Evolutionary conservation across 192 early-diverging fungal species (phyloP).

Genomic region (Coemansia sp.): DNA sequence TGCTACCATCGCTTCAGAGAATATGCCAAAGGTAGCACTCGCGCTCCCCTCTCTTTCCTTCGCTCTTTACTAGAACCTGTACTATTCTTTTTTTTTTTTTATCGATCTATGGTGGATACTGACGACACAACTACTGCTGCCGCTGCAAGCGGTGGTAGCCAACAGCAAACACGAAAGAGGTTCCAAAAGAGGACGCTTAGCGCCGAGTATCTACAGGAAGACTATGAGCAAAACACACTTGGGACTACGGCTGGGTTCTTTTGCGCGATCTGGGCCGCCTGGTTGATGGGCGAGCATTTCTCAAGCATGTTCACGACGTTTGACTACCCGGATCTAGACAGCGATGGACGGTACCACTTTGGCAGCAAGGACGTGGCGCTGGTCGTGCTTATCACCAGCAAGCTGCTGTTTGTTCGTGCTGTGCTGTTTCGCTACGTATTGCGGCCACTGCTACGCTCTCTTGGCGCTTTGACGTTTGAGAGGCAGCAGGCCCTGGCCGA

Average conservation of each 20-base stretch:
- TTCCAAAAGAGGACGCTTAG: conserved; percentile 17
- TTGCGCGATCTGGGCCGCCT: conserved; percentile 37
- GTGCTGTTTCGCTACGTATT: conserved; percentile 20
- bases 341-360: conserved; percentile 12
- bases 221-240: conserved; percentile 35
- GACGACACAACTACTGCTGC: not conserved
- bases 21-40: not conserved
- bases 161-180: not conserved
- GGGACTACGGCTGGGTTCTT: conserved; percentile 39
- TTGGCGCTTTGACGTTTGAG: conserved; percentile 8
- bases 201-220: conserved; percentile 22
- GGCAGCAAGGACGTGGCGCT: conserved; percentile 18
- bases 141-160: not conserved
- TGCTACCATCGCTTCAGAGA: not conserved
- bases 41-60: not conserved
- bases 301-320: conserved; percentile 16
- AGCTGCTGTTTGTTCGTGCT: conserved; percentile 32
- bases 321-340: conserved; percentile 10
- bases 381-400: conserved; percentile 13
- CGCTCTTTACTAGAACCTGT: not conserved
- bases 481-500: not conserved
- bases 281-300: conserved; percentile 29
- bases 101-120: not conserved
- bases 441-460: conserved; percentile 10
- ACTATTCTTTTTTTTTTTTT: not conserved